These are phyloP conservation scores for Coemansia sp. DNA, from an alignment of 192 early-diverging fungal genomes.

Conservation along the genomic window DNA sequence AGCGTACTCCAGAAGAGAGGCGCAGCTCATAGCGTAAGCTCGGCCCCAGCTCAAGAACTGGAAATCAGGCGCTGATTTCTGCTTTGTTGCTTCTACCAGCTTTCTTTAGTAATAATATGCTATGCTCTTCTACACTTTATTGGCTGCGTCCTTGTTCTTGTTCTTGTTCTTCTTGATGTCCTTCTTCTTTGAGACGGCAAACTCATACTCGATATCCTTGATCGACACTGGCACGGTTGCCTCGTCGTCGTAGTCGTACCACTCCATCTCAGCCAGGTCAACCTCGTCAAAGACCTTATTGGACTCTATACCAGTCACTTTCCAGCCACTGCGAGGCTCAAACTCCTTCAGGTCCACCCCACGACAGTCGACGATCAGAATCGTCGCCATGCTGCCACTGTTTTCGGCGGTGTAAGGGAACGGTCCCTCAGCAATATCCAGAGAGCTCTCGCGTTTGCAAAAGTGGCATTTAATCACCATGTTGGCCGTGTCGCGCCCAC, in stretches of 20 bases:
- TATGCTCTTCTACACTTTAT: background rate
- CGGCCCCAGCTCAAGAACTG: background rate
- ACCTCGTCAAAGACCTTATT: conserved; percentile 72
- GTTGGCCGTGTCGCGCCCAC: conserved; percentile 81
- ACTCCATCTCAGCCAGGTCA: conserved; percentile 78
- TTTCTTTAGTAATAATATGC: background rate
- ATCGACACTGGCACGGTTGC: conserved; percentile 41
- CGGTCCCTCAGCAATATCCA: conserved; percentile 44
- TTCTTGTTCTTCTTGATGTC: background rate
- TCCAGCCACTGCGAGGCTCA: conserved; percentile 66
- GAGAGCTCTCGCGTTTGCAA: conserved; percentile 76
- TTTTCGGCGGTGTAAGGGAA: conserved; percentile 53
- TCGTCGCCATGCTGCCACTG: conserved; percentile 62
- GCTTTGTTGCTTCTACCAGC: background rate
- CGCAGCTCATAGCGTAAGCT: background rate
- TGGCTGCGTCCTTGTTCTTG: background rate
- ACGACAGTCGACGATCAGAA: conserved; percentile 77
- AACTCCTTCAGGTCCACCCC: conserved; percentile 84
- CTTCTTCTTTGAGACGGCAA: conserved; percentile 25
- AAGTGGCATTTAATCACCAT: conserved; percentile 92
- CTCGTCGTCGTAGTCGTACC: conserved; percentile 91
- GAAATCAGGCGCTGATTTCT: background rate
- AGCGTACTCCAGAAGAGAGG: background rate
- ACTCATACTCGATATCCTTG: conserved; percentile 29
- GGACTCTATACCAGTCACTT: conserved; percentile 71